Base-by-base conservation (phyloP, 352 stramenopile species). In the Phytophthora idaei region DNA sequence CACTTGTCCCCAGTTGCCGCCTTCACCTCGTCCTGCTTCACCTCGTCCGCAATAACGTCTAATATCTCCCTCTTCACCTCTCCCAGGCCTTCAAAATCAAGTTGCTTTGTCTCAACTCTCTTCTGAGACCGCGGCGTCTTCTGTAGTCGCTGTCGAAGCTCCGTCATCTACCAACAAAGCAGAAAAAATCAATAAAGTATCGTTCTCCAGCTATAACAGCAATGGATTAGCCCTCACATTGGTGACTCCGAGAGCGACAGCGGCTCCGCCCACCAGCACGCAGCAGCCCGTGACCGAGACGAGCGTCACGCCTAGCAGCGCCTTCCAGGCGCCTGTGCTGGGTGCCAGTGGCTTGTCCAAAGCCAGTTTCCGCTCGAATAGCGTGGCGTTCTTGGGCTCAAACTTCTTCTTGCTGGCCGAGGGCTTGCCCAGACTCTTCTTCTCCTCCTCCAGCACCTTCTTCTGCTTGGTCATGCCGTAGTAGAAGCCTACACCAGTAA, bases 401-500 rank as follows among this genome's bases (percentile, higher is more conserved):
- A 69, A 61, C 21, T 64, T 53, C 21, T 66, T 68, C 25, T 71
- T 80, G 48, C 46, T 50, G 4, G 27, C 17, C 12, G 57, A 61
- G 7, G 32, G 58, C 8, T 64, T 55, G 45, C 54, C 44, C 6
- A 57, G 34, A 25, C 51, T 68, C 39, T 74, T 66, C 52, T 83
- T 69, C 47, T 89, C 75, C n/a, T 77, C 62, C 5, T 63, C 57
- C 31, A 76, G 69, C 8, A 68, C 57, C 25, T 76, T 73, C 57
- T 79, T 67, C 55, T 83, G 81, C 45, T 73, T 76, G 2, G 60
- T 70, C 69, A 87, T 71, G 32, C 81, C 81, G 55, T 84, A 85
- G 64, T 90, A 90, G 52, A 90, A 90, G 28, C 81, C 81, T 90
- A 56, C 37, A 61, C 17, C 48, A 67, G 12, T 41, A 73, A 69